These are phyloP conservation scores for Sphaceloma murrayae DNA, from an alignment of 2,329 filamentous ascomycete species.

Conservation along the genomic window DNA sequence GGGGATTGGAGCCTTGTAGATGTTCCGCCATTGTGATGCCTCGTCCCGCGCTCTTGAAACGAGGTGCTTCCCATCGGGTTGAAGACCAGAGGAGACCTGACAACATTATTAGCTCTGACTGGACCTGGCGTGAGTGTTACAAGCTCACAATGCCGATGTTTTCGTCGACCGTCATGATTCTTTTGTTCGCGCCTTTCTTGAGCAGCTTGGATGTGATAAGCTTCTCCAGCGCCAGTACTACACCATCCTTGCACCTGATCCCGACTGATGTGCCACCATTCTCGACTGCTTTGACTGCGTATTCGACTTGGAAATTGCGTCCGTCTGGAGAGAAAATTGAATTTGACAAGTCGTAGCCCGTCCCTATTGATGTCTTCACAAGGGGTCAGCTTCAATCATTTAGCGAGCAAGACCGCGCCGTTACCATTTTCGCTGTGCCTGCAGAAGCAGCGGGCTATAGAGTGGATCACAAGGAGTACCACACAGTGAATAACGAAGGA, in stretches of 20 bases:
- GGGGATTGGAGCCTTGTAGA: constrained; percentile 91
- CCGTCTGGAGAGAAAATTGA: constrained; percentile 99
- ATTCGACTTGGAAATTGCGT: constrained; percentile 97
- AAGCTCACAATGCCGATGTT: constrained; percentile 79
- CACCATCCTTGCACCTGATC: constrained; percentile 93
- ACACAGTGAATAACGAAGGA: too few relatives aligned
- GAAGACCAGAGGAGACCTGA: constrained; percentile 88
- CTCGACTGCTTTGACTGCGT: constrained; percentile 96
- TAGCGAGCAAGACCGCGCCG: too few relatives aligned
- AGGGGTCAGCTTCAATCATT: neutral
- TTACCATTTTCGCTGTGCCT: constrained; percentile 9
- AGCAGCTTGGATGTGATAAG: constrained; percentile 90
- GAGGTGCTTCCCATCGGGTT: constrained; percentile 93
- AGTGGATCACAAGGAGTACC: too few relatives aligned
- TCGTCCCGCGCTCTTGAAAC: constrained; percentile 90
- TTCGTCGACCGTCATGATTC: constrained; percentile 88
- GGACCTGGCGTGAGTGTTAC: neutral
- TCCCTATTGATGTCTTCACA: constrained; percentile 91
- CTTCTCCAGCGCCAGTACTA: constrained; percentile 95
- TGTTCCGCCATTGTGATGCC: constrained; percentile 78
- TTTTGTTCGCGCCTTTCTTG: constrained; percentile 91
- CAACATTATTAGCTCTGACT: constrained; percentile 7
- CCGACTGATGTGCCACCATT: constrained; percentile 94
- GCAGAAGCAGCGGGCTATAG: too few relatives aligned
- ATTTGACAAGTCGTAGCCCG: constrained; percentile 98